These are phyloP conservation scores for Aspergillus novoparasiticus DNA, from an alignment of 2,329 filamentous ascomycete genomes.

Conservation along the genomic window DNA sequence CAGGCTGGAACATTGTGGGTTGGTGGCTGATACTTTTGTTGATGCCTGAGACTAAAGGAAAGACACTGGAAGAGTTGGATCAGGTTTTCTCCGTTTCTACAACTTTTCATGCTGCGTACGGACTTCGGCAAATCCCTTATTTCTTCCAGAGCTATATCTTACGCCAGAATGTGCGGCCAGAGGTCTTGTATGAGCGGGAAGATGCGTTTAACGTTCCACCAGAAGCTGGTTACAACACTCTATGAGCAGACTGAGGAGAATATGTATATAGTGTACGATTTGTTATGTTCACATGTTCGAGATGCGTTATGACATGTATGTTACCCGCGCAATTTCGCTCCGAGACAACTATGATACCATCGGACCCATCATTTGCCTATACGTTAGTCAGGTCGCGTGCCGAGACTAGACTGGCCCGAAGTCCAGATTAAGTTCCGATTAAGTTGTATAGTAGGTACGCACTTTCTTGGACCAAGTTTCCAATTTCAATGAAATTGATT, in stretches of 20 bases:
- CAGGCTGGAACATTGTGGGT: conserved; percentile 45
- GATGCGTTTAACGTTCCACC: conserved; percentile 20
- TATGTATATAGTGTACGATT: not conserved
- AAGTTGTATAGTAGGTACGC: not conserved
- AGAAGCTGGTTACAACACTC: conserved; percentile 29
- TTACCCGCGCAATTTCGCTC: not conserved
- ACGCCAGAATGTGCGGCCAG: conserved; percentile 42
- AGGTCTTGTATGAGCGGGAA: conserved; percentile 40
- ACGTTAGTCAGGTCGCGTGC: not conserved
- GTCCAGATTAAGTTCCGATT: not conserved
- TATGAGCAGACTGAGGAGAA: not conserved
- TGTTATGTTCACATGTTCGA: not conserved
- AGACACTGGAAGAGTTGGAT: conserved; percentile 52
- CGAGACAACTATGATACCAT: not conserved
- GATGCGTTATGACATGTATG: conserved; percentile 9
- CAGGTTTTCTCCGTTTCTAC: conserved; percentile 60
- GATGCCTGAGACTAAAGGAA: conserved; percentile 44
- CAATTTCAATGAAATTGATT: too few species aligned
- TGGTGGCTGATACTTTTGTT: conserved; percentile 28
- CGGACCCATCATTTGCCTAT: too few species aligned
- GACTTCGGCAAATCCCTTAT: conserved; percentile 40
- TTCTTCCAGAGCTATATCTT: conserved; percentile 40
- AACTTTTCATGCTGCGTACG: conserved; percentile 43
- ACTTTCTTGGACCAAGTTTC: not conserved
- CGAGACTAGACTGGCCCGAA: not conserved